phyloP scores from a whole-genome alignment of 2,329 filamentous ascomycete genomes.

The Colletotrichum costaricense region DNA sequence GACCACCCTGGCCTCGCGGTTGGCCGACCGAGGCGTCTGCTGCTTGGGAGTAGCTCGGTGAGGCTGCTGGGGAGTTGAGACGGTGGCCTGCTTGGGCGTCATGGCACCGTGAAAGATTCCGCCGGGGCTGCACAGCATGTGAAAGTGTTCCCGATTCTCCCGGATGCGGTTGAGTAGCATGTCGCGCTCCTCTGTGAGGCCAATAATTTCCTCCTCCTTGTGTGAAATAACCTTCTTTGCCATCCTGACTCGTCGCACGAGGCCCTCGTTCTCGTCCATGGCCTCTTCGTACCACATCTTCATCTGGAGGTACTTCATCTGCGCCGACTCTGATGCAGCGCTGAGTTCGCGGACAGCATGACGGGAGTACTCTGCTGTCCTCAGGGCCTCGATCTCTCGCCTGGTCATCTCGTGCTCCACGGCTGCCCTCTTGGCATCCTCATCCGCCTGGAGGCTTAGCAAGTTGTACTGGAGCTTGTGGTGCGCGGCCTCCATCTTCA shows the following conservation, averaged over 20 bases:
- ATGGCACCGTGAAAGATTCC: constrained; percentile 73
- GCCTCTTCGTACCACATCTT: constrained; percentile 75
- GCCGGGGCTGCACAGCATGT: constrained; percentile 80
- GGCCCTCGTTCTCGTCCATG: constrained; percentile 71
- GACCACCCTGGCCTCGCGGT: constrained; percentile 50
- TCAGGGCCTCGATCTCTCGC: constrained; percentile 86
- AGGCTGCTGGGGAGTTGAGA: constrained; percentile 57
- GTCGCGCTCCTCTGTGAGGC: constrained; percentile 79
- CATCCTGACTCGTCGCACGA: constrained; percentile 74
- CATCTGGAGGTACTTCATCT: constrained; percentile 69
- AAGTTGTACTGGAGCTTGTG: constrained; percentile 92
- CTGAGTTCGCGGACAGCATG: constrained; percentile 67
- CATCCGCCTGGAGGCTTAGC: constrained; percentile 83
- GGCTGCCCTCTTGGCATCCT: constrained; percentile 85
- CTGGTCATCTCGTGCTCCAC: constrained; percentile 95
- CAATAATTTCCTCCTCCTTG: constrained; percentile 78
- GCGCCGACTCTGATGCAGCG: constrained; percentile 63
- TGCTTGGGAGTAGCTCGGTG: constrained; percentile 61
- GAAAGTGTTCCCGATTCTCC: constrained; percentile 90
- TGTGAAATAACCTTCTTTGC: constrained; percentile 84
- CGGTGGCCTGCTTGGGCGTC: constrained; percentile 64
- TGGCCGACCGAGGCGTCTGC: constrained; percentile 59
- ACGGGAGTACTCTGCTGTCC: constrained; percentile 76
- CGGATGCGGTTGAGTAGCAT: constrained; percentile 85
- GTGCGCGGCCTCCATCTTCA: constrained; percentile 87